phyloP scores from a whole-genome alignment of 2,329 filamentous ascomycete genomes.

The Xylariaceae sp. region DNA sequence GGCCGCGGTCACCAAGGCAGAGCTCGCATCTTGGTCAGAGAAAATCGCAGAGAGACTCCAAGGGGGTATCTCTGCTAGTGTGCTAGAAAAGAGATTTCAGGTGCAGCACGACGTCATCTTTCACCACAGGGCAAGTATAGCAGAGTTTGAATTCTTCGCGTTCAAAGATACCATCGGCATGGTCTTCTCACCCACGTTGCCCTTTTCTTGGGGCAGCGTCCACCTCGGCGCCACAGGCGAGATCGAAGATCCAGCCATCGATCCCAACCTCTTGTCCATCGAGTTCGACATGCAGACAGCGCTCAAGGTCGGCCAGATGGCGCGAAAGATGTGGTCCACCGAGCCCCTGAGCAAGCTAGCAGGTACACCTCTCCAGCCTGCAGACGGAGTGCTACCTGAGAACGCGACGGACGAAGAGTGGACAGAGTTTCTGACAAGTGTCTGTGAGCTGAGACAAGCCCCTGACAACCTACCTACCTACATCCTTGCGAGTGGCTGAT shows the following conservation, averaged over 20 bases:
- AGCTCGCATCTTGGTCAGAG: slow-evolving; percentile 29
- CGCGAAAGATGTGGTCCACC: slow-evolving; percentile 30
- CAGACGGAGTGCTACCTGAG: slow-evolving; percentile 20
- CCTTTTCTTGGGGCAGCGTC: slow-evolving; percentile 37
- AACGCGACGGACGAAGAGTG: slow-evolving; percentile 30
- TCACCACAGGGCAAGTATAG: slow-evolving; percentile 35
- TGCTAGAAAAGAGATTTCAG: slow-evolving; percentile 36
- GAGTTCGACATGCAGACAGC: slow-evolving; percentile 33
- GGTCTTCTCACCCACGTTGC: slow-evolving; percentile 34
- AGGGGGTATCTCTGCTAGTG: slow-evolving; percentile 25
- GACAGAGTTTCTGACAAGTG: slow-evolving; percentile 18
- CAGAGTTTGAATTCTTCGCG: slow-evolving; percentile 39
- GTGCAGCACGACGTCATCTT: slow-evolving; percentile 46
- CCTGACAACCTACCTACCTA: background rate
- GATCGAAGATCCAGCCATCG: slow-evolving; percentile 32
- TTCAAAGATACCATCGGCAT: slow-evolving; percentile 16
- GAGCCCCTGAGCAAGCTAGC: slow-evolving; percentile 21
- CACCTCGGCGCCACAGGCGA: slow-evolving; percentile 35
- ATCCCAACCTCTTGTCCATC: slow-evolving; percentile 32
- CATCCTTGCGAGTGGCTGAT: background rate
- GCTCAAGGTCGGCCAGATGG: slow-evolving; percentile 26
- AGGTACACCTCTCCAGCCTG: slow-evolving; percentile 18
- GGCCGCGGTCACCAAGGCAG: slow-evolving; percentile 20
- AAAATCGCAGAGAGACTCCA: slow-evolving; percentile 24
- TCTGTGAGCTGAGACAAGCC: slow-evolving; percentile 4